Conservation (phyloP, 805 yeast species). For the Grigorovia jiainica region DNA sequence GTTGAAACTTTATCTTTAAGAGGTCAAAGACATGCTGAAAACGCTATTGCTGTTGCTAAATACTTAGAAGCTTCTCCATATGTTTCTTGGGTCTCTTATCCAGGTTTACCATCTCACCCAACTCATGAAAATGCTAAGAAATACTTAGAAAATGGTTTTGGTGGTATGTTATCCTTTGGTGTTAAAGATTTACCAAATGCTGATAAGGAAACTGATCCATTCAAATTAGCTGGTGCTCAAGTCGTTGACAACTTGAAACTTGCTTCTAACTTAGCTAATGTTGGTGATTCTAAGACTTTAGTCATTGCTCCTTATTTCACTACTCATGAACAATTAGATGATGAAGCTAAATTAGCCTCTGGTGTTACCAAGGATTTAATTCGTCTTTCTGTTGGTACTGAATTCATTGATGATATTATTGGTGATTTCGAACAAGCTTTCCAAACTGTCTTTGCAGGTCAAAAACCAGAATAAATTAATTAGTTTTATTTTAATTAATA, state of each 20-base stretch:
- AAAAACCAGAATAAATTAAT: slow-evolving; percentile 10
- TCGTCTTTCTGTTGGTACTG: slow-evolving; percentile 87
- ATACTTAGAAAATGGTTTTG: slow-evolving; percentile 70
- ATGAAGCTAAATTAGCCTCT: slow-evolving; percentile 68
- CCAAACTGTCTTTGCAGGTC: slow-evolving; percentile 33
- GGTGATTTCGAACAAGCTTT: slow-evolving; percentile 85
- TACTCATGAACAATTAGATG: slow-evolving; percentile 84
- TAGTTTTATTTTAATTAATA: too few relatives aligned
- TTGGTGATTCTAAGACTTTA: slow-evolving; percentile 91
- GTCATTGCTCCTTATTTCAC: slow-evolving; percentile 95
- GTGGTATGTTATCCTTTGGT: slow-evolving; percentile 85
- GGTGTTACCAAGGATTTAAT: slow-evolving; percentile 87
- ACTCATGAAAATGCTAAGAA: slow-evolving; percentile 77
- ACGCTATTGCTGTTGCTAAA: slow-evolving; percentile 72
- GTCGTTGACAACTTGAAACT: slow-evolving; percentile 78
- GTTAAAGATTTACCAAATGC: slow-evolving; percentile 51
- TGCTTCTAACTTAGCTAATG: slow-evolving; percentile 90
- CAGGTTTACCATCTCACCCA: slow-evolving; percentile 73
- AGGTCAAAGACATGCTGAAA: slow-evolving; percentile 83
- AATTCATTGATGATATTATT: slow-evolving; percentile 82
- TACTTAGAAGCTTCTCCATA: slow-evolving; percentile 62
- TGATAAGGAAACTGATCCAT: slow-evolving; percentile 46
- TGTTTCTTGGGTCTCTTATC: slow-evolving; percentile 86
- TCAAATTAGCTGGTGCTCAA: slow-evolving; percentile 67
- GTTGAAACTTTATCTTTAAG: slow-evolving; percentile 89